A percentile compares a stretch with the other conserved stretches of the same genome.
These are phyloP conservation scores for Dillenia suffruticosa DNA, from an alignment of 164 flowering plant genomes.

Conservation along the genomic window DNA sequence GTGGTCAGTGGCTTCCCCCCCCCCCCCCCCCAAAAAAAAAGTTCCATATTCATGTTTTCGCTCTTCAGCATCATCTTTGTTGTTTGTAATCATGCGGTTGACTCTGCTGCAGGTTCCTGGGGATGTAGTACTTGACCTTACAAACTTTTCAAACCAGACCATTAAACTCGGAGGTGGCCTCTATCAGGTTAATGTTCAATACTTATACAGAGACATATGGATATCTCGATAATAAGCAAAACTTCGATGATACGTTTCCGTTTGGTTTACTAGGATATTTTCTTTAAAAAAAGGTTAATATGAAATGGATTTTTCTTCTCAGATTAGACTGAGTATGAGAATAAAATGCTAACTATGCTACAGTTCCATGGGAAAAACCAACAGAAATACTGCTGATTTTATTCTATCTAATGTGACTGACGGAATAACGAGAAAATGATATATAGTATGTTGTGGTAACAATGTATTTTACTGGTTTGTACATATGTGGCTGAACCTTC, in stretches of 20 bases:
- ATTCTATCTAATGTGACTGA: too few species aligned
- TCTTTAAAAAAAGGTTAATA: neutral
- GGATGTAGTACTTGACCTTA: slow-evolving; percentile 79
- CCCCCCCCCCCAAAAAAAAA: neutral
- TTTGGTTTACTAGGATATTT: neutral
- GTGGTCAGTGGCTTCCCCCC: slow-evolving; percentile 31
- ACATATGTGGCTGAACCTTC: too few species aligned
- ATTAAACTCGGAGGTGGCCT: slow-evolving; percentile 88
- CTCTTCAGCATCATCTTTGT: neutral
- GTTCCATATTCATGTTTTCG: neutral
- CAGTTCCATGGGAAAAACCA: too few species aligned
- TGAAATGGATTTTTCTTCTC: too few species aligned
- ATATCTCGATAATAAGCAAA: neutral
- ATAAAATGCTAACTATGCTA: too few species aligned
- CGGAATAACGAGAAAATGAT: too few species aligned
- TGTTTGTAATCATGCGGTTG: neutral
- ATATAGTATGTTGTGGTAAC: too few species aligned
- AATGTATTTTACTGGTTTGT: too few species aligned
- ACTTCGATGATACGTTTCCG: neutral
- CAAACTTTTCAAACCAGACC: slow-evolving; percentile 65
- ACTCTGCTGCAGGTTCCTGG: slow-evolving; percentile 65
- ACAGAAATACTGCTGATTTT: too few species aligned
- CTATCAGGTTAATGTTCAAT: slow-evolving; percentile 52
- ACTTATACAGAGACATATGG: neutral
- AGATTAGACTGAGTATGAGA: too few species aligned